A percentile compares a stretch with the other conserved stretches of the same genome.
These are phyloP conservation scores for Venustampulla echinocandica DNA, from an alignment of 495 filamentous ascomycete genomes.

Conservation along the genomic window DNA sequence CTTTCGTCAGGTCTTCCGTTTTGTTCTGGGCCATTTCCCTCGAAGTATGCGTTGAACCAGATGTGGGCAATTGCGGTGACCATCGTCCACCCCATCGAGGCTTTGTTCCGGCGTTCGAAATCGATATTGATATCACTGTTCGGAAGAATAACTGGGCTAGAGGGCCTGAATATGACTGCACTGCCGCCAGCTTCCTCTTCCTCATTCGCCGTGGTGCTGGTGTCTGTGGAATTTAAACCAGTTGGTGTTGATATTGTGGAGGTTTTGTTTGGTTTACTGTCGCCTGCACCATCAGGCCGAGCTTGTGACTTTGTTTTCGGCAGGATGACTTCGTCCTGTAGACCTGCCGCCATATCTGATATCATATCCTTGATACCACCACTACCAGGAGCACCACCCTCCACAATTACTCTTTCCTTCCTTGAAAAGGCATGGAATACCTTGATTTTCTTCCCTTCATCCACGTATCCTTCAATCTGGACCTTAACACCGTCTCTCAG, in stretches of 20 bases:
- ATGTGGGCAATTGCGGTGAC: slow-evolving; percentile 89
- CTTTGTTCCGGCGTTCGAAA: slow-evolving; percentile 72
- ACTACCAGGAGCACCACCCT: slow-evolving; percentile 42
- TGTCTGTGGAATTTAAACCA: not conserved
- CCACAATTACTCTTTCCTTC: slow-evolving; percentile 64
- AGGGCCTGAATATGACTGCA: slow-evolving; percentile 73
- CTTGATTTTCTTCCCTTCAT: slow-evolving; percentile 81
- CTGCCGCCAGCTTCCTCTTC: slow-evolving; percentile 36
- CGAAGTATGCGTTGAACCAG: slow-evolving; percentile 95
- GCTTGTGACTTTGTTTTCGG: not conserved
- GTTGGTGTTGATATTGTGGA: not conserved
- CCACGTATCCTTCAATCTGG: slow-evolving; percentile 72
- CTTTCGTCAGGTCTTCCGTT: slow-evolving; percentile 37
- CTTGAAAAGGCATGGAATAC: slow-evolving; percentile 71
- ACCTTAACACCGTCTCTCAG: slow-evolving; percentile 82
- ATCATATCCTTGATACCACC: slow-evolving; percentile 40
- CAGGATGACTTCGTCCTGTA: slow-evolving; percentile 17
- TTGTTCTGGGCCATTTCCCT: slow-evolving; percentile 64
- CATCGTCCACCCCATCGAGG: slow-evolving; percentile 71
- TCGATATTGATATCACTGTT: slow-evolving; percentile 85
- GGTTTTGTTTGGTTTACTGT: not conserved
- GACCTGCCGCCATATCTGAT: slow-evolving; percentile 44
- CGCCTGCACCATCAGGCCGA: not conserved
- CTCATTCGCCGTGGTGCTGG: not conserved
- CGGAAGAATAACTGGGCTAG: slow-evolving; percentile 54